Conservation (phyloP, 2,329 filamentous ascomycete species). For the Diaporthe citrichinensis region DNA sequence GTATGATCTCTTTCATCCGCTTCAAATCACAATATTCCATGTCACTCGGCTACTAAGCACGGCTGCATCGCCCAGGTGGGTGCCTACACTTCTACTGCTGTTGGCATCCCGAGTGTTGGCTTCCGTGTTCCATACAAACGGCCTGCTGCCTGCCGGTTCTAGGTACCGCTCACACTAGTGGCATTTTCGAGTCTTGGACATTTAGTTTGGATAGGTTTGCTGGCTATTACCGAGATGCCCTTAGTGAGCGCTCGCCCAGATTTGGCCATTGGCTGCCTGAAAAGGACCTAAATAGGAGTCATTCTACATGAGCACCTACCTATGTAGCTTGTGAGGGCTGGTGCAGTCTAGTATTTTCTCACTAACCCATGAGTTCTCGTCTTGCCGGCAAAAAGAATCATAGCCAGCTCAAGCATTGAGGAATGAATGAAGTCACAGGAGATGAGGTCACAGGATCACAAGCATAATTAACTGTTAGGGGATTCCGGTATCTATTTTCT, state of each 20-base stretch:
- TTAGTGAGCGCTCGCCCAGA: background rate
- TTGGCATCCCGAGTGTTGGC: background rate
- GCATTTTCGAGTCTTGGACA: background rate
- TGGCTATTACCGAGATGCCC: background rate
- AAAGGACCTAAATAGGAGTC: too few relatives aligned
- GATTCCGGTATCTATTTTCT: constrained; percentile 17
- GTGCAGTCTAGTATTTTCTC: background rate
- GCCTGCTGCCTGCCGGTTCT: background rate
- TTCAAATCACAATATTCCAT: background rate
- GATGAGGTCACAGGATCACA: background rate
- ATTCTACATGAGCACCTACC: background rate
- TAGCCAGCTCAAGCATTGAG: background rate
- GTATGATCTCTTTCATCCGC: background rate
- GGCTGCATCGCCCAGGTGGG: background rate
- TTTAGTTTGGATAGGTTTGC: background rate
- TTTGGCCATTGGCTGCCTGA: background rate
- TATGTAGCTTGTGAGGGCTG: background rate
- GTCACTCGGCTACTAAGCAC: too few relatives aligned
- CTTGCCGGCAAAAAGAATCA: background rate
- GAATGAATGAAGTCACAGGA: background rate
- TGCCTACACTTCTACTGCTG: too few relatives aligned
- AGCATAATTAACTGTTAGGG: background rate
- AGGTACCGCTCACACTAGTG: background rate
- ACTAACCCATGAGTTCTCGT: background rate
- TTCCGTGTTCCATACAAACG: background rate